Base-by-base conservation (phyloP, 2,329 filamentous ascomycete species). In the Ascochyta rabiei region DNA sequence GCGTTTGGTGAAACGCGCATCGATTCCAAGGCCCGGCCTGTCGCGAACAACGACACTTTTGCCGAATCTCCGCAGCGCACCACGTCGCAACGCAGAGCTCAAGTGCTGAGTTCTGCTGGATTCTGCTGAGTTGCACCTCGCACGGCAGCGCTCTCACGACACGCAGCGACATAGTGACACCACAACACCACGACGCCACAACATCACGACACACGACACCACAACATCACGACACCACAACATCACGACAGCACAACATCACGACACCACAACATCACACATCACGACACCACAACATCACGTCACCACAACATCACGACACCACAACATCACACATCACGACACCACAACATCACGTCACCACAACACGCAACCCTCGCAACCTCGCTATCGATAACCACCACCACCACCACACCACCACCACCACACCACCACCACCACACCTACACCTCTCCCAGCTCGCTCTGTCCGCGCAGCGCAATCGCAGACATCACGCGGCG, bases 81-180 rank as follows among this genome's bases (percentile, higher is more conserved):
- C 43, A 50, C 52, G 52, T 46, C 41, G 46, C 52, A 41, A 41
- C n/a, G 52, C 42, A 46, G 52, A 46, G 30, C 52, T 55, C 52
- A 55, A 55, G 52, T 50, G 52, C 52, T 55, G 52, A 55, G 52
- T 40, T 38, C 42, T 55, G 52, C 52, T 55, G 52, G 50, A 46
- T 40, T 38, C 37, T 55, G 52, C 23, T 28, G 23, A 19, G 33
- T 24, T 45, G 28, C 6, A 31, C 28, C 30, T 33, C 30, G 30
- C 13, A 33, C 30, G 30, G n/a, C 30, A 34, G 3, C 31, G n/a
- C 31, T 9, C n/a, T 40, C 23, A 19, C 23, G 19, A 19, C 19
- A 19, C 38, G 15, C 23, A 12, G 16, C 35, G 35, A 38, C 12
- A 38, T 37, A 16, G 33, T 18, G 33, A 51, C 48, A 39, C 21